A percentile compares a stretch with the other conserved stretches of the same genome.
Conservation (phyloP, 352 stramenopile species). For the Phytophthora multivora region DNA sequence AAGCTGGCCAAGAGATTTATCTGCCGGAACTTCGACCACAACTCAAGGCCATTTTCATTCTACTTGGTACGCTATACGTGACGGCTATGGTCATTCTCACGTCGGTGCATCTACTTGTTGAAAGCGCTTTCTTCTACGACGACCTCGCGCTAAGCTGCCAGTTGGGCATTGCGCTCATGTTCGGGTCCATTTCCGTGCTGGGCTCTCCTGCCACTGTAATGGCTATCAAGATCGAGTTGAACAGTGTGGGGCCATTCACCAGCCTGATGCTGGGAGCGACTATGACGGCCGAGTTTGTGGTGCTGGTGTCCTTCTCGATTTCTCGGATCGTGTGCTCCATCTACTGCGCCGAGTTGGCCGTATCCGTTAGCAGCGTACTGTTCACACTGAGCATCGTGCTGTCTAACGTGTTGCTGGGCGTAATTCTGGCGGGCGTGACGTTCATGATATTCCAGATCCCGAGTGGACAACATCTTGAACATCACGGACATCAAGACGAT, state of each 20-base stretch:
- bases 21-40: slow-evolving; percentile 59
- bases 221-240: slow-evolving; percentile 80
- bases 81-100: slow-evolving; percentile 63
- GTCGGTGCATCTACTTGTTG: slow-evolving; percentile 31
- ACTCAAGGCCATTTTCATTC: slow-evolving; percentile 58
- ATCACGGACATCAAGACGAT: background rate
- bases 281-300: slow-evolving; percentile 73
- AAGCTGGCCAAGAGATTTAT: slow-evolving; percentile 74
- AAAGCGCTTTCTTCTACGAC: slow-evolving; percentile 60
- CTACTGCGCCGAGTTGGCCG: slow-evolving; percentile 58
- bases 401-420: slow-evolving; percentile 54
- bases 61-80: slow-evolving; percentile 48
- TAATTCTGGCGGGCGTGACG: slow-evolving; percentile 44
- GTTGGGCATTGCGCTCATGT: slow-evolving; percentile 70
- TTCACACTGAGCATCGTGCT: slow-evolving; percentile 61
- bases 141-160: slow-evolving; percentile 45
- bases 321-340: slow-evolving; percentile 66
- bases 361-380: slow-evolving; percentile 56
- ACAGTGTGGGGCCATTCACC: slow-evolving; percentile 72
- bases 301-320: slow-evolving; percentile 72
- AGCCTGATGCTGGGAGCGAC: slow-evolving; percentile 74
- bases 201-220: slow-evolving; percentile 73
- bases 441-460: slow-evolving; percentile 65
- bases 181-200: slow-evolving; percentile 67
- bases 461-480: slow-evolving; percentile 15